Evolutionary conservation across 306 rosid genomes (phyloP).

Genomic region (Cucurbita ficifolia): DNA sequence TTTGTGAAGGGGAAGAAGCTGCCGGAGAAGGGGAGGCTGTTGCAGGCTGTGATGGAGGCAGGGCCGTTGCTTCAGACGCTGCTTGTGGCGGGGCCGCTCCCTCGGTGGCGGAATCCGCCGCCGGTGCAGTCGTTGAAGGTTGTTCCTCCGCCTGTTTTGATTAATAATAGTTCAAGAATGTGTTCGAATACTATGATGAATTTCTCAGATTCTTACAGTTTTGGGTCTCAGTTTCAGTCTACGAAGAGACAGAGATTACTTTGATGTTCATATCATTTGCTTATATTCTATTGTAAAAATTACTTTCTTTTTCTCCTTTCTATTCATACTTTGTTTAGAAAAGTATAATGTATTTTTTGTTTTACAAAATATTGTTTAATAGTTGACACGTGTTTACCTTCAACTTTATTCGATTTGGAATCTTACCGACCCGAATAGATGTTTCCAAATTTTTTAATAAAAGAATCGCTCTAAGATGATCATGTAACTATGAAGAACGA

Average conservation of each 20-base stretch:
- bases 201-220: constrained; percentile 21
- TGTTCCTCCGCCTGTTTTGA: constrained; percentile 30
- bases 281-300: neutral
- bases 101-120: constrained; percentile 69
- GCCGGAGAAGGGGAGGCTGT: constrained; percentile 51
- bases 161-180: constrained; percentile 16
- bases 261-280: neutral
- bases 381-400: too few species aligned
- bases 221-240: constrained; percentile 1
- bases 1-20: constrained; percentile 25
- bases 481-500: too few species aligned
- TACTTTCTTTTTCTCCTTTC: neutral
- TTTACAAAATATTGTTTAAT: too few species aligned
- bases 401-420: too few species aligned
- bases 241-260: constrained; percentile 4
- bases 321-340: neutral
- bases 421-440: too few species aligned
- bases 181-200: constrained; percentile 53
- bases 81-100: constrained; percentile 50
- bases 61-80: constrained; percentile 59
- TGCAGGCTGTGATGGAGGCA: constrained; percentile 44
- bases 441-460: too few species aligned
- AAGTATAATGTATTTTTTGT: too few species aligned
- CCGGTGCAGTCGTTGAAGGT: constrained; percentile 26
- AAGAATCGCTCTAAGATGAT: too few species aligned